Percentiles rank a stretch among this genome's conserved stretches.
Conservation (phyloP, 768 basidiomycete genomes). For the Mycena pura region DNA sequence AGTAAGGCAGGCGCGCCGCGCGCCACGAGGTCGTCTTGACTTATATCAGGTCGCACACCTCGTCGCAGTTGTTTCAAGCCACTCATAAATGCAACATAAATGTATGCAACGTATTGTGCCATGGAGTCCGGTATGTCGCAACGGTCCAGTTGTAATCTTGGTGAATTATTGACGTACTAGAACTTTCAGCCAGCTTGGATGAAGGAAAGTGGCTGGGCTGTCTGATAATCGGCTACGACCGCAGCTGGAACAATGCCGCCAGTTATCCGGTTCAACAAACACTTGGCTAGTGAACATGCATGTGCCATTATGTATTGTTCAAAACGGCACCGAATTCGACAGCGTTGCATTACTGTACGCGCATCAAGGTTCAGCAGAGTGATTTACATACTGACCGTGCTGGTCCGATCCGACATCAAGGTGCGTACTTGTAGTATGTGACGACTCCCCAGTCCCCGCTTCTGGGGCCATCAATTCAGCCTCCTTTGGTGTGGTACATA, state of each 20-base stretch:
- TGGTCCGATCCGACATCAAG: slow-evolving; percentile 64
- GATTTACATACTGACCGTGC: too few relatives aligned
- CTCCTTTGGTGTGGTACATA: slow-evolving; percentile 63
- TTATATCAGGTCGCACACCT: too few relatives aligned
- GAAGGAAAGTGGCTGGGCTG: slow-evolving; percentile 69
- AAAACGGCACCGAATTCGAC: slow-evolving; percentile 59
- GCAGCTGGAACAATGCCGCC: slow-evolving; percentile 76
- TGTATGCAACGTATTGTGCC: slow-evolving; percentile 71
- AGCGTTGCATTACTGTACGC: slow-evolving; percentile 61
- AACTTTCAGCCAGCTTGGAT: slow-evolving; percentile 73
- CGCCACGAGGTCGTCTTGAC: too few relatives aligned
- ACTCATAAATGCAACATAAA: slow-evolving; percentile 20
- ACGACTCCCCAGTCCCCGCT: too few relatives aligned
- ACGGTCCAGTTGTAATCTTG: neutral
- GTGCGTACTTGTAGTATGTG: slow-evolving; percentile 38
- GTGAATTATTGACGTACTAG: neutral
- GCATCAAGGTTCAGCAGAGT: too few relatives aligned
- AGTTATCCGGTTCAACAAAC: slow-evolving; percentile 67
- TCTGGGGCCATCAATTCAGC: too few relatives aligned
- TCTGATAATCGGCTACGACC: slow-evolving; percentile 66
- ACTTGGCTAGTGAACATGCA: slow-evolving; percentile 12
- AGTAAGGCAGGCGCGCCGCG: too few relatives aligned
- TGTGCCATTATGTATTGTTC: neutral
- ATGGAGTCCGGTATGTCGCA: slow-evolving; percentile 71
- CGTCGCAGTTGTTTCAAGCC: too few relatives aligned